Conservation (phyloP, 192 early-diverging fungal species). For the Diversispora epigaea region DNA sequence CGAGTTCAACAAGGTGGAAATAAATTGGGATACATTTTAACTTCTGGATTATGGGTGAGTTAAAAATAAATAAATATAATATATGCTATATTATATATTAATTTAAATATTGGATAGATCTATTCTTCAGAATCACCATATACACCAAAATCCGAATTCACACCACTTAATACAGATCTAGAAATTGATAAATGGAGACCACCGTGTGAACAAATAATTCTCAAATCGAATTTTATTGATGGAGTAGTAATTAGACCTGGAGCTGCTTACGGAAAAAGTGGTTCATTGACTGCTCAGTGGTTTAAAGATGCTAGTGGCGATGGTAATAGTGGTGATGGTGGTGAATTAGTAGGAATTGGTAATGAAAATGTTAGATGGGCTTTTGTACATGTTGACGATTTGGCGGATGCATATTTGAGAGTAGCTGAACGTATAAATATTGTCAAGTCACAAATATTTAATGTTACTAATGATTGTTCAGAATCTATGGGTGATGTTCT, state of each 20-base stretch:
- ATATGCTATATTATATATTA: not conserved
- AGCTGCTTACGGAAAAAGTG: slow-evolving; percentile 23
- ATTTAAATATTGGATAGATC: not conserved
- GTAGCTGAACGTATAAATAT: slow-evolving; percentile 32
- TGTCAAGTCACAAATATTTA: slow-evolving; percentile 37
- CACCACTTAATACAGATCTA: not conserved
- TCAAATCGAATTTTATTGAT: slow-evolving; percentile 16
- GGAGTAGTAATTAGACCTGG: slow-evolving; percentile 34
- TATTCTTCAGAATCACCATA: not conserved
- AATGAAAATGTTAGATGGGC: slow-evolving; percentile 16
- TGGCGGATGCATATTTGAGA: slow-evolving; percentile 35
- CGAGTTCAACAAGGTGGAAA: slow-evolving; percentile 15
- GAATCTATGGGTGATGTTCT: slow-evolving; percentile 37
- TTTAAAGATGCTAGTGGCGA: slow-evolving; percentile 23
- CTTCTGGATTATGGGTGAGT: slow-evolving; percentile 40
- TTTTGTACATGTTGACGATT: slow-evolving; percentile 42
- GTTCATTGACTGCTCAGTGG: slow-evolving; percentile 26
- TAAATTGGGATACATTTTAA: slow-evolving; percentile 38
- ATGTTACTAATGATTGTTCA: slow-evolving; percentile 31
- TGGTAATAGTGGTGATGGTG: not conserved
- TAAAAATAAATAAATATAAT: not conserved
- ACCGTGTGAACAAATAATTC: slow-evolving; percentile 33
- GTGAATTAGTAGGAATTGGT: slow-evolving; percentile 19
- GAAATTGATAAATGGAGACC: slow-evolving; percentile 38
- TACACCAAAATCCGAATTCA: not conserved